Conservation (phyloP, 257 asterid genomes). For the Nicotiana tabacum region DNA sequence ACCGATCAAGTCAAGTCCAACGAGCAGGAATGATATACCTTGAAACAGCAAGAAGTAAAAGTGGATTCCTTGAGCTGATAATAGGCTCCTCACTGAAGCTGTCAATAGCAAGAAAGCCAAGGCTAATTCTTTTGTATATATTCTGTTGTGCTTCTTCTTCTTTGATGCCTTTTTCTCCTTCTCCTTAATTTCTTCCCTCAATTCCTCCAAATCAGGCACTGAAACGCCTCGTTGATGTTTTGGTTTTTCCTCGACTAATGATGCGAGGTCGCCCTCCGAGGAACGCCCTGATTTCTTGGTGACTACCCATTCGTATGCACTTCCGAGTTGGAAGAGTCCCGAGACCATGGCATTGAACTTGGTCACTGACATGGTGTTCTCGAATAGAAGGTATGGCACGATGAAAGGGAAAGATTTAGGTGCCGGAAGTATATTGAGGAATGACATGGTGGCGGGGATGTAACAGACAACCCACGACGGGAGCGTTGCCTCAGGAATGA, state of each 20-base stretch:
- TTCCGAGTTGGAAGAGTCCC: constrained; percentile 86
- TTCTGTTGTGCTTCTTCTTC: constrained; percentile 78
- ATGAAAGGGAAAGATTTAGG: constrained; percentile 92
- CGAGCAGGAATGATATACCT: constrained; percentile 82
- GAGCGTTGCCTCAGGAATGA: constrained; percentile 82
- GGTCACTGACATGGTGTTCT: constrained; percentile 96
- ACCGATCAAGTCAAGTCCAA: constrained; percentile 87
- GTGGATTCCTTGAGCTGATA: constrained; percentile 96
- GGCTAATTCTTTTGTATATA: constrained; percentile 72
- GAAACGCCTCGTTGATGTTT: constrained; percentile 59
- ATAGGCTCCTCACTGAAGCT: constrained; percentile 69
- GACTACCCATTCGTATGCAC: constrained; percentile 95
- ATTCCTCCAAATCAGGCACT: constrained; percentile 61
- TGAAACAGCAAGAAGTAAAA: constrained; percentile 92
- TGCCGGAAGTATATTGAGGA: constrained; percentile 74
- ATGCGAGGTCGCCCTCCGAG: constrained; percentile 63
- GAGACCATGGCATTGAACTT: constrained; percentile 95
- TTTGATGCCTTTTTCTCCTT: constrained; percentile 30
- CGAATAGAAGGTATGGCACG: constrained; percentile 79
- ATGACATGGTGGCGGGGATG: constrained; percentile 73
- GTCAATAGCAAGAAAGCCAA: constrained; percentile 79
- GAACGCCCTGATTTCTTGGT: constrained; percentile 84
- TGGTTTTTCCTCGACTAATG: constrained; percentile 43
- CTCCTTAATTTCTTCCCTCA: constrained; percentile 42
- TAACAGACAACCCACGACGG: constrained; percentile 94